Percentiles rank a stretch among this genome's conserved stretches.
phyloP scores from a whole-genome alignment of 2,329 filamentous ascomycete genomes.

The Xylaria sp. region DNA sequence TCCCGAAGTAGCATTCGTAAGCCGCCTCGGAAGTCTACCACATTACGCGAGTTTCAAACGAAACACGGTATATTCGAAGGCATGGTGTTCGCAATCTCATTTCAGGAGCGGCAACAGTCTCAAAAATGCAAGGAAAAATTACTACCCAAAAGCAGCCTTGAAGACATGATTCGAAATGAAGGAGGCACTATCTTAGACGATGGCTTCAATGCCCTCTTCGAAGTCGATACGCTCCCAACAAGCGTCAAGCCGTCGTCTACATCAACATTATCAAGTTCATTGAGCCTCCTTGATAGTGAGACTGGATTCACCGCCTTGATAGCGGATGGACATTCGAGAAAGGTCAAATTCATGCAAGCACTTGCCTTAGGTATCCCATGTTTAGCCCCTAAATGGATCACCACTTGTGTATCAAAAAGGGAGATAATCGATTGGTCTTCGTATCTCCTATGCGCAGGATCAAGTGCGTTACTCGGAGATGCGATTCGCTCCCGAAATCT shows the following conservation, averaged over 20 bases:
- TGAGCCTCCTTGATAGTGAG: slow-evolving; percentile 61
- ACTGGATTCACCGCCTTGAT: slow-evolving; percentile 85
- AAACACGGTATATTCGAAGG: slow-evolving; percentile 65
- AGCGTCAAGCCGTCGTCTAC: slow-evolving; percentile 34
- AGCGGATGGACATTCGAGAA: slow-evolving; percentile 82
- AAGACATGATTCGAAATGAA: slow-evolving; percentile 67
- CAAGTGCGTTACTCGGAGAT: slow-evolving; percentile 76
- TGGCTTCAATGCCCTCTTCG: slow-evolving; percentile 84
- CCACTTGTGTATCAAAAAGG: slow-evolving; percentile 68
- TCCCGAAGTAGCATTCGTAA: slow-evolving; percentile 26
- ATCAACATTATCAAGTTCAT: slow-evolving; percentile 31
- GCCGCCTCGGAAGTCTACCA: slow-evolving; percentile 30
- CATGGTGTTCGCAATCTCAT: slow-evolving; percentile 89
- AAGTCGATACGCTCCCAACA: slow-evolving; percentile 46
- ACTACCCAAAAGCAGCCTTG: slow-evolving; percentile 51
- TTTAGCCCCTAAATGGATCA: slow-evolving; percentile 80
- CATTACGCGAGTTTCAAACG: slow-evolving; percentile 24
- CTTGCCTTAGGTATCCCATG: slow-evolving; percentile 89
- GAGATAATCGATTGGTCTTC: slow-evolving; percentile 74
- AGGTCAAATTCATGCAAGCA: slow-evolving; percentile 92
- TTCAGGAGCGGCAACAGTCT: slow-evolving; percentile 56
- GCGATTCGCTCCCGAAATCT: slow-evolving; percentile 78
- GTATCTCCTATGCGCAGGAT: slow-evolving; percentile 85
- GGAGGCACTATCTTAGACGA: slow-evolving; percentile 74
- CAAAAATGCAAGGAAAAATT: slow-evolving; percentile 60